These are phyloP conservation scores for Colletotrichum australisinense DNA, from an alignment of 2,329 filamentous ascomycete species.

Conservation along the genomic window DNA sequence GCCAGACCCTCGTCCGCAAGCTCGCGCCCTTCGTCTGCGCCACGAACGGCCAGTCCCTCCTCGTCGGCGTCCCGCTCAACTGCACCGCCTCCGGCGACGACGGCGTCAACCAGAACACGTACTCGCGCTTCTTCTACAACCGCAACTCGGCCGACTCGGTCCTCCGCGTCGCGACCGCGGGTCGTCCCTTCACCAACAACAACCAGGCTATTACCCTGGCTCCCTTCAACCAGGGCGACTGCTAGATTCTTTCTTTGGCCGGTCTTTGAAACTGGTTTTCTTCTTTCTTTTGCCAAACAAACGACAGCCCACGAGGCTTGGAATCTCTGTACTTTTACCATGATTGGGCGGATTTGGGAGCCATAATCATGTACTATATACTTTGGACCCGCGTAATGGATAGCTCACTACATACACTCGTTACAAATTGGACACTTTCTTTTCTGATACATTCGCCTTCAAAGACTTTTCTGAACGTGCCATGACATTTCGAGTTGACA, in stretches of 20 bases:
- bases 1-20: slow-evolving; percentile 22
- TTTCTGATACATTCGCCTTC: not conserved
- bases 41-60: not conserved
- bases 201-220: slow-evolving; percentile 13
- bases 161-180: slow-evolving; percentile 19
- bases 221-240: not conserved
- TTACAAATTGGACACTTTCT: not conserved
- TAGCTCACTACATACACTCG: slow-evolving; percentile 20
- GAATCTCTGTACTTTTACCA: not conserved
- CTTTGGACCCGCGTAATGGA: slow-evolving; percentile 21
- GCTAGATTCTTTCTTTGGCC: not conserved
- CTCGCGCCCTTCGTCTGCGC: slow-evolving; percentile 24
- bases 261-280: not conserved
- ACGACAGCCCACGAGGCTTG: too few relatives aligned
- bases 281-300: not conserved
- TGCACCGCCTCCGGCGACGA: slow-evolving; percentile 27
- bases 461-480: not conserved
- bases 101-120: slow-evolving; percentile 11
- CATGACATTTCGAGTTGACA: not conserved
- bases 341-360: slow-evolving; percentile 3
- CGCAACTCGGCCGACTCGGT: slow-evolving; percentile 8
- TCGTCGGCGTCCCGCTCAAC: slow-evolving; percentile 20
- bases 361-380: slow-evolving; percentile 19
- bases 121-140: slow-evolving; percentile 23
- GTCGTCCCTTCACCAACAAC: not conserved